Evolutionary conservation across 495 filamentous ascomycete genomes (phyloP).

Genomic region (Durotheca rogersii): DNA sequence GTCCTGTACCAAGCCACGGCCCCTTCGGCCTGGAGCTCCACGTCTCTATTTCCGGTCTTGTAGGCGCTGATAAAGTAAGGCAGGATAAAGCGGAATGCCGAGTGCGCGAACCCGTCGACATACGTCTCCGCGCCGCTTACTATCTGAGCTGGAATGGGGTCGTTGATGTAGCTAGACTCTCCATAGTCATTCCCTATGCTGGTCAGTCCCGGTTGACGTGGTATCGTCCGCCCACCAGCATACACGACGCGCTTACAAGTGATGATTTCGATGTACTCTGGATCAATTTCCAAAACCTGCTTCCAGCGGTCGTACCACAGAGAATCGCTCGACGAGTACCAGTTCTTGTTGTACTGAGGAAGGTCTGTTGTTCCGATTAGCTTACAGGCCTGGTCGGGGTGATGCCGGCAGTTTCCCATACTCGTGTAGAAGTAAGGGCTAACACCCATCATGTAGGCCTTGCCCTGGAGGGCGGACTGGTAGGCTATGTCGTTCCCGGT

Average conservation of each 20-base stretch:
- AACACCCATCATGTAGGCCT: conserved; percentile 78
- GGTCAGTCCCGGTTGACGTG: conserved; percentile 11
- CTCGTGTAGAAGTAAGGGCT: conserved; percentile 72
- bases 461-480: conserved; percentile 48
- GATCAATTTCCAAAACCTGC: conserved; percentile 61
- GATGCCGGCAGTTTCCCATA: conserved; percentile 23
- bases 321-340: conserved; percentile 69
- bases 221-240: conserved; percentile 31
- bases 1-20: conserved; percentile 68
- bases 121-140: conserved; percentile 54
- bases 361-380: conserved; percentile 51
- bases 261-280: conserved; percentile 64
- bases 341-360: conserved; percentile 69
- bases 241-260: conserved; percentile 30
- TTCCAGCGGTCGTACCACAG: conserved; percentile 77
- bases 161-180: conserved; percentile 73
- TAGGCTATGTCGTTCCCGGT: conserved; percentile 57
- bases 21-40: conserved; percentile 48
- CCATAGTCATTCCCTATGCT: conserved; percentile 74
- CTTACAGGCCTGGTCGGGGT: not conserved
- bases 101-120: conserved; percentile 42
- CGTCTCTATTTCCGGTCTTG: conserved; percentile 51
- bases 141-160: conserved; percentile 50
- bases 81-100: conserved; percentile 50
- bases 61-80: conserved; percentile 67